Evolutionary conservation across 768 basidiomycete genomes (phyloP).

Genomic region (Boletus rubescentipes): DNA sequence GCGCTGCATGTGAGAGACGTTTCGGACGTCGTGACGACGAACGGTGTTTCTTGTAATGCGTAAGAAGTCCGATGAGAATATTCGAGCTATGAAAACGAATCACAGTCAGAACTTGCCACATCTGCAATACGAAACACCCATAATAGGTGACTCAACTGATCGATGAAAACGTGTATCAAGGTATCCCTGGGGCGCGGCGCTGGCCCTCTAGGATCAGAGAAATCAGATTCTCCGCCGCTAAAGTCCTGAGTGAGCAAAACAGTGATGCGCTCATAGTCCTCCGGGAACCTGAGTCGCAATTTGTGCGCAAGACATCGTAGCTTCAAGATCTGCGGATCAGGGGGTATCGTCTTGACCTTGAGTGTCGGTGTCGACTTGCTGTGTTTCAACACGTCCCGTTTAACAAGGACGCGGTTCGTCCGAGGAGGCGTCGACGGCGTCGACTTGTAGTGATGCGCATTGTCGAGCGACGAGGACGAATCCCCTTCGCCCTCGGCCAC

Average conservation of each 20-base stretch:
- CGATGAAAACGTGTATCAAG: constrained; percentile 42
- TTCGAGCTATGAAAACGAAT: constrained; percentile 60
- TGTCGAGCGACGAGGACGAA: constrained; percentile 32
- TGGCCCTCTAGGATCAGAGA: constrained; percentile 35
- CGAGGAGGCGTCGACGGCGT: constrained; percentile 34
- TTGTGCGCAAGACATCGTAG: constrained; percentile 56
- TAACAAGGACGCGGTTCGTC: constrained; percentile 18
- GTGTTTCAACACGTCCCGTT: constrained; percentile 35
- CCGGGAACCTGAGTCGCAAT: constrained; percentile 55
- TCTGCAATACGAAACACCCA: neutral
- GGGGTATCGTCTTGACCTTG: constrained; percentile 39
- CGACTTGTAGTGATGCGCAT: constrained; percentile 22
- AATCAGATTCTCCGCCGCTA: constrained; percentile 35
- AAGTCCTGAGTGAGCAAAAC: constrained; percentile 35
- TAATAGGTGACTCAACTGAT: constrained; percentile 39
- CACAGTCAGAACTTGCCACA: constrained; percentile 6
- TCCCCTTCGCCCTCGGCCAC: constrained; percentile 19
- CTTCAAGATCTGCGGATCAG: constrained; percentile 49
- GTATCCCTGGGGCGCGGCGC: constrained; percentile 33
- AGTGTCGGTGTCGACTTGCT: constrained; percentile 49
- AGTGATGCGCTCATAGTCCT: constrained; percentile 41
- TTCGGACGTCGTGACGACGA: constrained; percentile 37
- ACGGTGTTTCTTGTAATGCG: constrained; percentile 58
- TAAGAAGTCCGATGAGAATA: constrained; percentile 81
- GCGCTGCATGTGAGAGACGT: constrained; percentile 74